Evolutionary conservation across 2,329 filamentous ascomycete species (phyloP).

Genomic region (Ciborinia camelliae): DNA sequence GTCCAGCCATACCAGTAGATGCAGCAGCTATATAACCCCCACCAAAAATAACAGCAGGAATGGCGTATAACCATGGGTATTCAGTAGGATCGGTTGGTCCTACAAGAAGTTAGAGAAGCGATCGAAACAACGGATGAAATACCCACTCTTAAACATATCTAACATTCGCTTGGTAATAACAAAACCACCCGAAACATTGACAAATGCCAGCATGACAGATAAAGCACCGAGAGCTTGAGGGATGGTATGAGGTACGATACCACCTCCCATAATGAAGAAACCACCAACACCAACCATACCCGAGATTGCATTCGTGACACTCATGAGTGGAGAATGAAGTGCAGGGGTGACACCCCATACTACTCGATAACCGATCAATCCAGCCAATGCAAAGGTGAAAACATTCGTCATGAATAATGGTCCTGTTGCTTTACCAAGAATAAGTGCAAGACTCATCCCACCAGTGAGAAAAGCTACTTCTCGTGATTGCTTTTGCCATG

Average conservation of each 20-base stretch:
- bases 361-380: conserved; percentile 81
- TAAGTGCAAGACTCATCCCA: conserved; percentile 72
- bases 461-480: conserved; percentile 73
- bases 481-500: conserved; percentile 75
- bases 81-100: conserved; percentile 81
- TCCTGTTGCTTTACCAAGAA: conserved; percentile 75
- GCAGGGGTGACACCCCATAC: conserved; percentile 85
- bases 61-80: conserved; percentile 81
- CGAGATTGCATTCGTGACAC: conserved; percentile 82
- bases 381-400: conserved; percentile 80
- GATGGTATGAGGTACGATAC: conserved; percentile 71
- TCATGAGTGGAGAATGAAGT: conserved; percentile 86
- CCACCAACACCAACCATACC: conserved; percentile 85
- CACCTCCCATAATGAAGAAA: conserved; percentile 83
- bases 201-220: conserved; percentile 80
- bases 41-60: conserved; percentile 73
- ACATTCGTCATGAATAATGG: conserved; percentile 85
- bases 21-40: conserved; percentile 79
- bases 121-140: neutral
- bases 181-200: conserved; percentile 85
- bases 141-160: conserved; percentile 77
- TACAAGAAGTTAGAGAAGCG: conserved; percentile 28
- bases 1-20: conserved; percentile 74
- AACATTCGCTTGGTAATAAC: conserved; percentile 92
- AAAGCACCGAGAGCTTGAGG: conserved; percentile 74